phyloP scores from a whole-genome alignment of 768 basidiomycete genomes.

The Suillus weaverae region DNA sequence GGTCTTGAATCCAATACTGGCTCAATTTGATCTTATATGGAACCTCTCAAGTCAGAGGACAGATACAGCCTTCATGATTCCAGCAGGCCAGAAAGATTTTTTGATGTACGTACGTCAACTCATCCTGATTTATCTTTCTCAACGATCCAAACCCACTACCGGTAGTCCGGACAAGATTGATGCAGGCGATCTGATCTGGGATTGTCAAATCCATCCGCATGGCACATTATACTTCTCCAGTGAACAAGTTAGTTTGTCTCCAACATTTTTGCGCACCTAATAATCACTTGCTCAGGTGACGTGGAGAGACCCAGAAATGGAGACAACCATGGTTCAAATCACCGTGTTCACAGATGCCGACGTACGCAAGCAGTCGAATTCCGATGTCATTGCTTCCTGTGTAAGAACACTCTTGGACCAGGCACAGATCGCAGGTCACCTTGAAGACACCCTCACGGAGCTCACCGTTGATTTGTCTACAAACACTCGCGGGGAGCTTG shows the following conservation, averaged over 20 bases:
- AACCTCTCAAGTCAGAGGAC: neutral
- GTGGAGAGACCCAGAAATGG: conserved; percentile 3
- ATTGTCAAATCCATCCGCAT: neutral
- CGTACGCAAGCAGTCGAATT: neutral
- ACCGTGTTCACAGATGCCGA: conserved; percentile 1
- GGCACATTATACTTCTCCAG: conserved; percentile 4
- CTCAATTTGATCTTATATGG: neutral
- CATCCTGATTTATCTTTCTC: neutral
- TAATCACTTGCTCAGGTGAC: neutral
- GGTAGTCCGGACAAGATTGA: conserved; percentile 1
- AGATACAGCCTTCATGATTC: neutral
- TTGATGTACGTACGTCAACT: neutral
- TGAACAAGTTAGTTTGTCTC: neutral
- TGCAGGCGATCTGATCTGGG: neutral
- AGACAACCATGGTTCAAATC: neutral
- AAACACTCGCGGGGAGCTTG: neutral
- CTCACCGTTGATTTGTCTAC: neutral
- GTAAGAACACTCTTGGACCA: conserved; percentile 3
- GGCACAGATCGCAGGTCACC: neutral
- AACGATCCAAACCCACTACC: neutral
- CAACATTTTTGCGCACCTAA: neutral
- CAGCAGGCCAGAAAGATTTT: neutral
- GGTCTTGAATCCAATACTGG: neutral
- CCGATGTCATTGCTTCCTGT: neutral
- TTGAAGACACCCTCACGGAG: conserved; percentile 1